Base-by-base conservation (phyloP, 2,329 filamentous ascomycete species). In the Apiospora arundinis region DNA sequence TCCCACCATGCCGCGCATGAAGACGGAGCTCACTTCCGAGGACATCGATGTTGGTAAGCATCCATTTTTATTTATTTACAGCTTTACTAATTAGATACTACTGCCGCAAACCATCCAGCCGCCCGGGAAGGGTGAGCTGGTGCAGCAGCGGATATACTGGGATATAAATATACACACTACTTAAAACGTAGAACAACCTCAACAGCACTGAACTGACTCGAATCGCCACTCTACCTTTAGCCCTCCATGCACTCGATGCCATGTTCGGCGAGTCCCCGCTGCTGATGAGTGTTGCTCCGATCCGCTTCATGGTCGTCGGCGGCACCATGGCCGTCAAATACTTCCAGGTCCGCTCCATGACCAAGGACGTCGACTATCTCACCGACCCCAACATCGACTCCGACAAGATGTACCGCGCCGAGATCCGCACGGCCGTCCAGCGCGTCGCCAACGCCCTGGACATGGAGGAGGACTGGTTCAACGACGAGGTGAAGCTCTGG, bases 301-400 rank as follows among this genome's bases (percentile, higher is more conserved):
- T 79, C 49, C 74, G 76, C 16, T 74, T 79, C 71, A 74, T 79
- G 52, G 71, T 74, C 4, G 71, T 77, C 3, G 77, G 76, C 21
- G 76, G 77, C 18, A 73, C 68, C 49, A 60, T 79, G 25, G 72
- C 78, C 11, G 75, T 78, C 21, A 73, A 74, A 37, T 72, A 77
- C 45, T 75, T 76, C 32, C 65, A 71, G 8, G 74, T 74, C 73
- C 72, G 76, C 23, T 44, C 71, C 23, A 63, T 75, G 21, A 77
- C 76, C 12, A 72, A 73, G 16, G 74, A 77, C 63, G 73, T 79
- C 44, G 77, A 79, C 72, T 74, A 73, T 32, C 67, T 79, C 4
- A 73, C 77, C 44, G 76, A 78, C 67, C 77, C 77, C 3, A 76
- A 78, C 69, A 67, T 79, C 7, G 73, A 76, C 18, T 73, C 75